Conservation (phyloP, 2,329 filamentous ascomycete species). For the Alternaria angustiovoidea region DNA sequence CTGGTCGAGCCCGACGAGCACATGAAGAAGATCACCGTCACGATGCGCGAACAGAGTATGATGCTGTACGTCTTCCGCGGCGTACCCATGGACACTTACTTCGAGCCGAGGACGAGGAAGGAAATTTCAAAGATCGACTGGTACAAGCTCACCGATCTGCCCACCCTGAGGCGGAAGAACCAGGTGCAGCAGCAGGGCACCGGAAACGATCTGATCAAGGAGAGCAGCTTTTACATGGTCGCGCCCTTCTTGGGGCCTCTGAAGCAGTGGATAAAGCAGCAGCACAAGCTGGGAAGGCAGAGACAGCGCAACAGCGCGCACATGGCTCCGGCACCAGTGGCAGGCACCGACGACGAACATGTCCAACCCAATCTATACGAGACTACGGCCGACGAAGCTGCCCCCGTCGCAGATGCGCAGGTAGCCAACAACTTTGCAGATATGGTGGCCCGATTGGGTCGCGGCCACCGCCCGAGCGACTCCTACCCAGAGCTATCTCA, state of each 20-base stretch:
- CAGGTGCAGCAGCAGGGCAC: conserved; percentile 64
- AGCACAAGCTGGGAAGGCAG: conserved; percentile 75
- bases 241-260: conserved; percentile 86
- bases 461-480: conserved; percentile 37
- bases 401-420: conserved; percentile 14
- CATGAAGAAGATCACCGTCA: conserved; percentile 85
- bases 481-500: conserved; percentile 42
- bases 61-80: conserved; percentile 90
- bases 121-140: conserved; percentile 98
- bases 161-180: conserved; percentile 75
- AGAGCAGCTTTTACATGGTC: conserved; percentile 97
- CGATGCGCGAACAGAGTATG: conserved; percentile 92
- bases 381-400: conserved; percentile 35
- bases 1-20: conserved; percentile 73
- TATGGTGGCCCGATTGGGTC: conserved; percentile 42
- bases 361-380: conserved; percentile 38
- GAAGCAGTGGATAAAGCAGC: conserved; percentile 88
- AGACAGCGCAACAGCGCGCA: conserved; percentile 43
- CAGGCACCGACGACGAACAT: conserved; percentile 44
- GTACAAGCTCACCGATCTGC: conserved; percentile 90
- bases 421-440: conserved; percentile 39
- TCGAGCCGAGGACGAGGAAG: conserved; percentile 90
- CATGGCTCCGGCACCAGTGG: conserved; percentile 27
- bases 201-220: conserved; percentile 66
- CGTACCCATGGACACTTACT: conserved; percentile 84